Conservation (phyloP, 169 alveolate genomes). For the Plasmodium sp. region DNA sequence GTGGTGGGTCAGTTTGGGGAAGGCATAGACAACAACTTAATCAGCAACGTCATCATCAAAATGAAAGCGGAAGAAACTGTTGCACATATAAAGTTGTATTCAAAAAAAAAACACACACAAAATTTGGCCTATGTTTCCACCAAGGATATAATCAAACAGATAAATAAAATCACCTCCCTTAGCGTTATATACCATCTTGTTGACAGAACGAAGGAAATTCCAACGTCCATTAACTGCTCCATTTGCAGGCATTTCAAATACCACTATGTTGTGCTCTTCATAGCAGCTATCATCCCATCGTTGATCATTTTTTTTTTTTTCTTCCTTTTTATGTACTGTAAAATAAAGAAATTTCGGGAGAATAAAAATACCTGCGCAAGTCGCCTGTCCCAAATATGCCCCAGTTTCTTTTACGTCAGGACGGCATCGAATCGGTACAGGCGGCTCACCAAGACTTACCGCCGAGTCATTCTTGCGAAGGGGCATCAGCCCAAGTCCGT, state of each 20-base stretch:
- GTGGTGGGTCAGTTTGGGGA: conserved; percentile 56
- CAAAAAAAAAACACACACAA: not conserved
- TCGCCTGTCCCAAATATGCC: conserved; percentile 10
- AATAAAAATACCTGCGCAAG: not conserved
- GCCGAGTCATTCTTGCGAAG: not conserved
- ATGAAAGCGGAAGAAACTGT: conserved; percentile 26
- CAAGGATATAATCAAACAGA: conserved; percentile 8
- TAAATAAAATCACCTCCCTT: conserved; percentile 23
- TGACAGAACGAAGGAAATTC: conserved; percentile 35
- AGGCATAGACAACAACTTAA: conserved; percentile 45
- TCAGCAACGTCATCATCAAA: conserved; percentile 20
- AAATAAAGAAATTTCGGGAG: not conserved
- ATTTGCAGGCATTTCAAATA: conserved; percentile 52
- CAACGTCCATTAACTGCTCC: conserved; percentile 3
- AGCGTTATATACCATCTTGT: conserved; percentile 28
- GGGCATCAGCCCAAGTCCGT: not conserved
- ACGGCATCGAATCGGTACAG: conserved; percentile 32
- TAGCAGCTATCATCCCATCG: conserved; percentile 57
- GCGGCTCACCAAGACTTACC: not conserved
- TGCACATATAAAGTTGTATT: conserved; percentile 47
- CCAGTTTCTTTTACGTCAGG: conserved; percentile 42
- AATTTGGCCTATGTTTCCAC: conserved; percentile 4
- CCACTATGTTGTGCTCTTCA: conserved; percentile 41
- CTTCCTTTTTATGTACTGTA: conserved; percentile 17
- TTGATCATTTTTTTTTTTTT: conserved; percentile 21